Conservation (phyloP, 2,329 filamentous ascomycete species). For the Paraphoma sp. region DNA sequence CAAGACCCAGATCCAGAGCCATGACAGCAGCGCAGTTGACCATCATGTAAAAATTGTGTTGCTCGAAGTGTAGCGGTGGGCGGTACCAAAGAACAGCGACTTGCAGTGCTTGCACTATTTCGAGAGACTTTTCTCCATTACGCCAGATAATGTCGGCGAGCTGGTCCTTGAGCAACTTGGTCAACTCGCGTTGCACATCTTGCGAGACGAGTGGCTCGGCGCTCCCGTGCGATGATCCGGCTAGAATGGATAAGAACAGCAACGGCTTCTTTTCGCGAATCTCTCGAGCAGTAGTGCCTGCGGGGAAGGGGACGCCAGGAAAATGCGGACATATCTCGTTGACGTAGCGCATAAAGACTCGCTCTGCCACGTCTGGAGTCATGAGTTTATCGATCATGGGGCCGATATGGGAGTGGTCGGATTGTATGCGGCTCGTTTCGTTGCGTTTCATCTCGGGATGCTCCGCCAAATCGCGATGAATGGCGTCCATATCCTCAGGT, state of each 20-base stretch:
- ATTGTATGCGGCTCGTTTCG: constrained; percentile 33
- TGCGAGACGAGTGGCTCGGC: constrained; percentile 52
- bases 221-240: constrained; percentile 59
- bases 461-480: constrained; percentile 45
- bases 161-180: constrained; percentile 72
- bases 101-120: constrained; percentile 80
- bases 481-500: constrained; percentile 47
- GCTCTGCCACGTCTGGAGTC: constrained; percentile 58
- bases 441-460: constrained; percentile 43
- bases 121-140: constrained; percentile 79
- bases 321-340: constrained; percentile 62
- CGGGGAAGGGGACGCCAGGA: constrained; percentile 65
- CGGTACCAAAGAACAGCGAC: constrained; percentile 84
- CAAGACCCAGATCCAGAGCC: constrained; percentile 83
- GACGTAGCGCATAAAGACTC: constrained; percentile 64
- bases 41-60: constrained; percentile 89
- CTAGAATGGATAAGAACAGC: constrained; percentile 65
- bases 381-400: constrained; percentile 56
- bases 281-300: constrained; percentile 60
- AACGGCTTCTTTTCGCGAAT: constrained; percentile 65
- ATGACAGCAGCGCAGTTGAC: constrained; percentile 82
- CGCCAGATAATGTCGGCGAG: constrained; percentile 78
- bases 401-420: constrained; percentile 48
- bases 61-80: constrained; percentile 81
- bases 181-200: constrained; percentile 67